Evolutionary conservation across 495 filamentous ascomycete genomes (phyloP).

Genomic region (Annulohypoxylon nitens): DNA sequence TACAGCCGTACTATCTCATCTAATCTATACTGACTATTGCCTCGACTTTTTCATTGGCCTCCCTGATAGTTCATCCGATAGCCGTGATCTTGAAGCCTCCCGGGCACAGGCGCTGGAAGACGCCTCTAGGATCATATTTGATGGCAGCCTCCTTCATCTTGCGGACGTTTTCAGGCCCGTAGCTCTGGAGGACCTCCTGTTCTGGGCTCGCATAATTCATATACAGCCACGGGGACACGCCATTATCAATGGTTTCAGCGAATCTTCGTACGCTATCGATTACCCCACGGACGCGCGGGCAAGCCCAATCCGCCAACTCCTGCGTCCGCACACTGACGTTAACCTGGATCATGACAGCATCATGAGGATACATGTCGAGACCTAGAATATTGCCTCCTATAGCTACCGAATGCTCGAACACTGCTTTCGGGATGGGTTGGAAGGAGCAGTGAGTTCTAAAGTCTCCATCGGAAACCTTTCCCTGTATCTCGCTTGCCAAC

Average conservation of each 20-base stretch:
- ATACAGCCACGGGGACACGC: not conserved
- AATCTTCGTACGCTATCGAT: not conserved
- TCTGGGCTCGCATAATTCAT: not conserved
- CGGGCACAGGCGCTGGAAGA: constrained; percentile 8
- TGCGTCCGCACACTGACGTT: not conserved
- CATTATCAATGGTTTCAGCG: not conserved
- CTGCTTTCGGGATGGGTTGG: no score
- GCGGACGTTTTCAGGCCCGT: constrained; percentile 5
- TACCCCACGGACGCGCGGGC: not conserved
- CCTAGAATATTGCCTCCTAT: not conserved
- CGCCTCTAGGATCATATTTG: constrained; percentile 6
- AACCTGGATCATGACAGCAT: not conserved
- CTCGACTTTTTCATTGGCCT: no score
- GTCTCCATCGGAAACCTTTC: no score
- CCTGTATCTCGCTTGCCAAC: no score
- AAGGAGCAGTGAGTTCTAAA: no score
- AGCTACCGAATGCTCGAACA: no score
- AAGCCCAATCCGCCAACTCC: constrained; percentile 1
- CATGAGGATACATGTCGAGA: not conserved
- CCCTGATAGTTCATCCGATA: no score
- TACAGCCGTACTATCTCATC: no score
- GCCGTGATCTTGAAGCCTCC: constrained; percentile 13
- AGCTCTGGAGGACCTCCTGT: constrained; percentile 1
- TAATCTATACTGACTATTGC: no score
- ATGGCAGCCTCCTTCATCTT: not conserved